phyloP scores from a whole-genome alignment of 2,329 filamentous ascomycete genomes.

The Fusarium hainanense region DNA sequence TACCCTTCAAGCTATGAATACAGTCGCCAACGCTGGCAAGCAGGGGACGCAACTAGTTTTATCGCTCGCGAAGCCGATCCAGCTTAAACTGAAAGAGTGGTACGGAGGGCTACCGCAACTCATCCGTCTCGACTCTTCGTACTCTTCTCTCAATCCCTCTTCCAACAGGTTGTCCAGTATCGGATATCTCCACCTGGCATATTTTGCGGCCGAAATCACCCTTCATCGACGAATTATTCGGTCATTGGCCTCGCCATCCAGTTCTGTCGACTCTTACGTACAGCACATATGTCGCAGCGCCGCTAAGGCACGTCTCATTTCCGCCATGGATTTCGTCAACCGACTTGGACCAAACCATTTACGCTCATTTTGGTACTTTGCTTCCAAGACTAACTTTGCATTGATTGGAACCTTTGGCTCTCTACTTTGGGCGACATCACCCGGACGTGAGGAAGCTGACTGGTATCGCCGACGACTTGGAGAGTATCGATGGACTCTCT shows the following conservation, averaged over 20 bases:
- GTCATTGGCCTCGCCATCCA: constrained; percentile 66
- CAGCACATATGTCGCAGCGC: constrained; percentile 93
- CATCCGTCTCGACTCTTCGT: constrained; percentile 74
- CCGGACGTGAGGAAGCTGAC: constrained; percentile 87
- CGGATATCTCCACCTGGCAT: constrained; percentile 87
- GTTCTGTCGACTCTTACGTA: constrained; percentile 77
- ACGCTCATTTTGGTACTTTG: constrained; percentile 92
- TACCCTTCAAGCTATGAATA: constrained; percentile 79
- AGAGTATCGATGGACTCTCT: constrained; percentile 95
- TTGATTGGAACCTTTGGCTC: constrained; percentile 94
- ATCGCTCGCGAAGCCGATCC: constrained; percentile 81
- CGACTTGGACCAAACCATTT: constrained; percentile 87
- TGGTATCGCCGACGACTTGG: constrained; percentile 88
- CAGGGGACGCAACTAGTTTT: constrained; percentile 80
- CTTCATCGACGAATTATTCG: constrained; percentile 92
- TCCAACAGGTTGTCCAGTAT: constrained; percentile 66
- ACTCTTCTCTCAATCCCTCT: constrained; percentile 50
- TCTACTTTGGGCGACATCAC: constrained; percentile 88
- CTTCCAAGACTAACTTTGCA: constrained; percentile 90
- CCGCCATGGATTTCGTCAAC: constrained; percentile 97
- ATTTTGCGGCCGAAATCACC: constrained; percentile 94
- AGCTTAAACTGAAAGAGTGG: constrained; percentile 86
- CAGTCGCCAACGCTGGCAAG: constrained; percentile 71
- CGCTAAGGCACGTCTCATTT: constrained; percentile 93
- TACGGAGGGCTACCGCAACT: constrained; percentile 73